These are phyloP conservation scores for Tripterygium wilfordii DNA, from an alignment of 177 flowering plant genomes.

Conservation along the genomic window DNA sequence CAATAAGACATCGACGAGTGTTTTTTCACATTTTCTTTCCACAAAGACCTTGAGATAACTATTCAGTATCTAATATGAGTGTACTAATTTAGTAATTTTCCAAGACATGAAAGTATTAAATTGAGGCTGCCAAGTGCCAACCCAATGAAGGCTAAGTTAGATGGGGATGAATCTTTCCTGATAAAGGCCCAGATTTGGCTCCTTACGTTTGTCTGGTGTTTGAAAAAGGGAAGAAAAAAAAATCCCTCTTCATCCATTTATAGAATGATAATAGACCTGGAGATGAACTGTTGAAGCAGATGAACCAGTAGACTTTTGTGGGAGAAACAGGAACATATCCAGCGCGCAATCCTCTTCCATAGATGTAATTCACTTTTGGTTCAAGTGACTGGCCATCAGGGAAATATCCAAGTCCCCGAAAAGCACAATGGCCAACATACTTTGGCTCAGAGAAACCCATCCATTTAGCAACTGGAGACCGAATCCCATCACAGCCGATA, in stretches of 20 bases:
- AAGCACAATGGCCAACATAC: conserved; percentile 84
- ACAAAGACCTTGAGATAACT: too few relatives aligned
- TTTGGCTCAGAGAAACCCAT: conserved; percentile 88
- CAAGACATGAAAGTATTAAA: too few relatives aligned
- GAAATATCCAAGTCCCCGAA: conserved; percentile 76
- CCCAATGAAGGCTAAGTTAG: too few relatives aligned
- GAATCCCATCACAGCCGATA: conserved; percentile 91
- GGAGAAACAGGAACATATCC: conserved; percentile 85
- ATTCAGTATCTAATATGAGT: too few relatives aligned
- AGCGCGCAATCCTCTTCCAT: conserved; percentile 87
- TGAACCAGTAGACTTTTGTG: conserved; percentile 88
- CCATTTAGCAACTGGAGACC: conserved; percentile 86
- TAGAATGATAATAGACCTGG: conserved; percentile 47
- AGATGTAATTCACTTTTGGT: conserved; percentile 63
- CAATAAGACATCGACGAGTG: conserved; percentile 3
- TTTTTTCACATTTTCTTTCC: too few relatives aligned
- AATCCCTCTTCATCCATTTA: too few relatives aligned
- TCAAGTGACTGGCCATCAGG: conserved; percentile 68
- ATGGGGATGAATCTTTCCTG: too few relatives aligned
- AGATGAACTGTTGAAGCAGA: conserved; percentile 80
- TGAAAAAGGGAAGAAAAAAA: too few relatives aligned
- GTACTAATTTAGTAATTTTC: too few relatives aligned
- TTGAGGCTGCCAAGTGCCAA: too few relatives aligned
- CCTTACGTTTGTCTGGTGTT: too few relatives aligned
- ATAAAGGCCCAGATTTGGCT: too few relatives aligned